A percentile compares a stretch with the other conserved stretches of the same genome.
phyloP scores from a whole-genome alignment of 106 monocot species.

The Phalaenopsis equestris region DNA sequence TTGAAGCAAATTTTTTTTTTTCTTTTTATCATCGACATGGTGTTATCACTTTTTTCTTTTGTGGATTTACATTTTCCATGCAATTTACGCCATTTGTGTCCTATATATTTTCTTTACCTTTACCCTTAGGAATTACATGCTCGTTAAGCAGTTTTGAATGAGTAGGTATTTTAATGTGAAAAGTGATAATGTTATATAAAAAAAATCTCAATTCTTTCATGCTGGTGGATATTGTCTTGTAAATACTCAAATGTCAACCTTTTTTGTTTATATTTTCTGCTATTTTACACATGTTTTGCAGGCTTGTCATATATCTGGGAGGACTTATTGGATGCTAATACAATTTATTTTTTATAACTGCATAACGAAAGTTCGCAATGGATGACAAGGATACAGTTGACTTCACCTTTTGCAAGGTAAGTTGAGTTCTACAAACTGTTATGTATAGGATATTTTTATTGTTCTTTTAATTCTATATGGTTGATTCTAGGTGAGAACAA shows the following conservation, averaged over 20 bases:
- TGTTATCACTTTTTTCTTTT: not conserved
- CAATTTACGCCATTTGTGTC: no score
- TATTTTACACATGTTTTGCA: not conserved
- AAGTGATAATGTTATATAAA: not conserved
- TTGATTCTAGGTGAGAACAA: not conserved
- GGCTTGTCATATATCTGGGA: not conserved
- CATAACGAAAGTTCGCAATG: conserved; percentile 8
- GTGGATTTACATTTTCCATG: not conserved
- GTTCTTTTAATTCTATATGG: not conserved
- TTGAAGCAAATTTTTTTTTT: no score
- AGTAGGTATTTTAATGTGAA: not conserved
- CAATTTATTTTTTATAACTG: not conserved
- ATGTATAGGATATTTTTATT: not conserved
- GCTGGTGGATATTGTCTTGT: not conserved
- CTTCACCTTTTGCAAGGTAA: conserved; percentile 51
- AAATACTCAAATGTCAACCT: not conserved
- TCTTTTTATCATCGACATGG: not conserved
- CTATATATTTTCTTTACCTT: no score
- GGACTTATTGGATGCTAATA: not conserved
- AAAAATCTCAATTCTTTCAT: not conserved
- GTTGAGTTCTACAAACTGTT: not conserved
- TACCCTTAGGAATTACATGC: no score
- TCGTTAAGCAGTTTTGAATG: no score
- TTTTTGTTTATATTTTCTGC: not conserved
- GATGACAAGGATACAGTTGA: conserved; percentile 25